Percentiles rank a stretch among this genome's conserved stretches.
Evolutionary conservation across 495 filamentous ascomycete genomes (phyloP).

Genomic region (Penicillium antarcticum): DNA sequence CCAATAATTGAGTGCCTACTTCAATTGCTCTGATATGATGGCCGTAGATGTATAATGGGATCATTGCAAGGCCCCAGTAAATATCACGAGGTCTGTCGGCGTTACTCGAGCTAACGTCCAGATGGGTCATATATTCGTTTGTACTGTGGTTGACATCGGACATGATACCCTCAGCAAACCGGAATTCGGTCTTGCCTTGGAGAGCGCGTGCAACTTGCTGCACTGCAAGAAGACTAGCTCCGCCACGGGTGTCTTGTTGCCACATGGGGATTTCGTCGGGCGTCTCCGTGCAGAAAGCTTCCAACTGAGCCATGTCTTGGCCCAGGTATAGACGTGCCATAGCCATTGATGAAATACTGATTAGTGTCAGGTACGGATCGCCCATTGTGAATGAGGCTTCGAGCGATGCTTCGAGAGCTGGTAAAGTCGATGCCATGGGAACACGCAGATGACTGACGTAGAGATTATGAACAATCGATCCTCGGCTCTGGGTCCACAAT

Average conservation of each 20-base stretch:
- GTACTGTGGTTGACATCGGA: conserved; percentile 69
- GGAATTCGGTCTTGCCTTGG: conserved; percentile 75
- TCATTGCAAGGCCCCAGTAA: conserved; percentile 70
- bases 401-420: conserved; percentile 62
- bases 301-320: conserved; percentile 72
- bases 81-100: conserved; percentile 60
- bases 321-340: conserved; percentile 69
- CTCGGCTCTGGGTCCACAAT: conserved; percentile 65
- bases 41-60: conserved; percentile 72
- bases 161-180: conserved; percentile 56
- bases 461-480: conserved; percentile 66
- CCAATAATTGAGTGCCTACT: conserved; percentile 58
- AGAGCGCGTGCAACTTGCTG: conserved; percentile 72
- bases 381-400: conserved; percentile 69
- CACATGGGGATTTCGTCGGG: conserved; percentile 76
- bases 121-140: conserved; percentile 57
- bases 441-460: conserved; percentile 72
- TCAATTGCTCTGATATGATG: conserved; percentile 67
- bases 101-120: conserved; percentile 49
- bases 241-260: conserved; percentile 74
- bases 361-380: conserved; percentile 70
- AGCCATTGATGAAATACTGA: conserved; percentile 70
- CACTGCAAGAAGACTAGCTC: conserved; percentile 65
- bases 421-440: conserved; percentile 57
- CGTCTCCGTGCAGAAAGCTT: conserved; percentile 67